Evolutionary conservation across 306 rosid species (phyloP).

Genomic region (Quercus robur): DNA sequence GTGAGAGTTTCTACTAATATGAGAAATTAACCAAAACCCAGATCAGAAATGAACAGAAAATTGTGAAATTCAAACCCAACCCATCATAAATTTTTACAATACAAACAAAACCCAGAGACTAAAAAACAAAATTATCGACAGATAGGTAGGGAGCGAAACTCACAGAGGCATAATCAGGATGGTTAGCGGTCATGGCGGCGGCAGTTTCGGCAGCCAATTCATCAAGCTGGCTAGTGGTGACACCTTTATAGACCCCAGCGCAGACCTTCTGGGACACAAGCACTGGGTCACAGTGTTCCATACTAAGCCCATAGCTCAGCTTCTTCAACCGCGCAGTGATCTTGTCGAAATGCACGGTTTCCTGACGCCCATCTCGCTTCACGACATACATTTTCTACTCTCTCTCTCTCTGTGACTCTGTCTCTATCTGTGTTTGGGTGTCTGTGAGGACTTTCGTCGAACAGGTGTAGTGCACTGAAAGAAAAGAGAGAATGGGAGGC

Average conservation of each 20-base stretch:
- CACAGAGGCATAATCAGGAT: constrained; percentile 89
- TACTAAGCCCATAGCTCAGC: constrained; percentile 82
- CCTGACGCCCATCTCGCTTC: constrained; percentile 87
- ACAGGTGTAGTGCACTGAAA: constrained; percentile 35
- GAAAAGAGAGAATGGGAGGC: background rate
- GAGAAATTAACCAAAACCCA: background rate
- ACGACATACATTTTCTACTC: constrained; percentile 61
- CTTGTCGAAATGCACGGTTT: constrained; percentile 91
- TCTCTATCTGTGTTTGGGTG: background rate
- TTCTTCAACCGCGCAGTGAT: constrained; percentile 90
- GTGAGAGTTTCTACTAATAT: too few species aligned
- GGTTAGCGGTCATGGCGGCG: constrained; percentile 87
- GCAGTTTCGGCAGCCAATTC: constrained; percentile 98
- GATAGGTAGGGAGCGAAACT: constrained; percentile 9
- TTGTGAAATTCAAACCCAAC: background rate
- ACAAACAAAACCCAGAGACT: background rate
- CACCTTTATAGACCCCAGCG: constrained; percentile 93
- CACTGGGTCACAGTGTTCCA: constrained; percentile 87
- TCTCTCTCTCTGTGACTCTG: background rate
- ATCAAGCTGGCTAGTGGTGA: constrained; percentile 92
- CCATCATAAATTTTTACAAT: background rate
- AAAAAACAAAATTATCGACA: background rate
- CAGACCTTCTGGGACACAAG: constrained; percentile 89
- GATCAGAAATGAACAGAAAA: background rate
- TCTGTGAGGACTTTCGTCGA: constrained; percentile 42